These are phyloP conservation scores for Pisolithus marmoratus DNA, from an alignment of 768 basidiomycete genomes.

Conservation along the genomic window DNA sequence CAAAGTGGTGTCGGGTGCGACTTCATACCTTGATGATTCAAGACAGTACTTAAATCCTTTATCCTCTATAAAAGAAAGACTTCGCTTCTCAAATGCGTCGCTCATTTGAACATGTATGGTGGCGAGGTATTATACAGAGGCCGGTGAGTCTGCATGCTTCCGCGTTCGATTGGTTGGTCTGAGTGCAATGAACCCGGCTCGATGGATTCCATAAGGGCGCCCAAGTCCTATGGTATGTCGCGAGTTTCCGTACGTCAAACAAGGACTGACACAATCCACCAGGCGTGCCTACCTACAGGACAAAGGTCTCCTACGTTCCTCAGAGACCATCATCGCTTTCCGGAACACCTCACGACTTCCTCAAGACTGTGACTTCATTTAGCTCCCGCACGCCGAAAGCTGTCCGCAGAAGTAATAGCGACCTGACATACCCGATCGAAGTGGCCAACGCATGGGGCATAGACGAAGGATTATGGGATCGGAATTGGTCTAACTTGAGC, in stretches of 20 bases:
- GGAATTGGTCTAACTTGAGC: slow-evolving; percentile 74
- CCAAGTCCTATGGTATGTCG: slow-evolving; percentile 42
- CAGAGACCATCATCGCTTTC: slow-evolving; percentile 85
- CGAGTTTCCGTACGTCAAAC: background rate
- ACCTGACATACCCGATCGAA: slow-evolving; percentile 39
- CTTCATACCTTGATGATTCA: background rate
- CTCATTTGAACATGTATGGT: slow-evolving; percentile 68
- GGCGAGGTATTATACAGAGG: slow-evolving; percentile 63
- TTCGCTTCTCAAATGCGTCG: slow-evolving; percentile 79
- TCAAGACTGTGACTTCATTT: slow-evolving; percentile 52
- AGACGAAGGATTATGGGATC: slow-evolving; percentile 63
- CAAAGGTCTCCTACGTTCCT: slow-evolving; percentile 78
- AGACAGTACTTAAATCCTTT: no score
- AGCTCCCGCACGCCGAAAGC: slow-evolving; percentile 32
- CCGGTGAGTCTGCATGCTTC: slow-evolving; percentile 40
- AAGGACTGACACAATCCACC: slow-evolving; percentile 1
- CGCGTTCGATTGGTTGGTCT: background rate
- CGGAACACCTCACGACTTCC: slow-evolving; percentile 71
- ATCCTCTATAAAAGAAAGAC: slow-evolving; percentile 40
- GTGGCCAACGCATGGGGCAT: slow-evolving; percentile 65
- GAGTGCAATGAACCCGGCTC: background rate
- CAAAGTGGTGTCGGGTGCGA: slow-evolving; percentile 68
- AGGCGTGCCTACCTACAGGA: slow-evolving; percentile 78
- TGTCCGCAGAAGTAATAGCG: background rate
- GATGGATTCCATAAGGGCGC: slow-evolving; percentile 32